These are phyloP conservation scores for Lodderomyces margitis DNA, from an alignment of 1,139 yeast genomes.

Conservation along the genomic window DNA sequence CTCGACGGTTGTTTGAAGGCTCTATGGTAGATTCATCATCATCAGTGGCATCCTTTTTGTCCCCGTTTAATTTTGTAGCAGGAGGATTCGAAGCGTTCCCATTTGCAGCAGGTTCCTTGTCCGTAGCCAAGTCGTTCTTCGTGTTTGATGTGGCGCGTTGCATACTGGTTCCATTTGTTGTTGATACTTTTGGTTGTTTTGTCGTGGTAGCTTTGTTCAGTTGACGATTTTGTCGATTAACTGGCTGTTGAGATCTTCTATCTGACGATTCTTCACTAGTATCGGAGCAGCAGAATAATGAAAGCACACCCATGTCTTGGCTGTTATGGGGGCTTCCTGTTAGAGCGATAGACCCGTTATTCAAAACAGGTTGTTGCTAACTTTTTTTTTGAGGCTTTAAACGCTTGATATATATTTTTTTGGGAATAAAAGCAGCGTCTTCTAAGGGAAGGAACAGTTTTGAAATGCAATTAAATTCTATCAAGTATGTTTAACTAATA, in stretches of 20 bases:
- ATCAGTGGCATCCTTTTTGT: slow-evolving; percentile 2
- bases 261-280: slow-evolving; percentile 37
- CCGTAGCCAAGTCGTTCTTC: background rate
- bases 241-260: slow-evolving; percentile 17
- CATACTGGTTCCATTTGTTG: background rate
- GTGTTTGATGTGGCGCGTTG: background rate
- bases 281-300: slow-evolving; percentile 40
- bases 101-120: slow-evolving; percentile 18
- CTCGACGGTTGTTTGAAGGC: background rate
- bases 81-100: slow-evolving; percentile 25
- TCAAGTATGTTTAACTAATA: slow-evolving; percentile 3
- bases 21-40: background rate
- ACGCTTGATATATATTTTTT: no score
- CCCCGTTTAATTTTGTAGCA: slow-evolving; percentile 4
- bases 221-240: slow-evolving; percentile 5
- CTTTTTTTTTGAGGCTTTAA: no score
- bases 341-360: no score
- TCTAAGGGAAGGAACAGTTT: no score
- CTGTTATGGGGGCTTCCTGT: background rate
- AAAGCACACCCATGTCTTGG: slow-evolving; percentile 24
- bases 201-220: background rate
- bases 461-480: no score
- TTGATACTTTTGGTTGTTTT: background rate
- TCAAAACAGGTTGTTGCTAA: no score
- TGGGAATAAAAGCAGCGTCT: no score